Percentiles rank a stretch among this genome's conserved stretches.
These are phyloP conservation scores for Raddia distichophylla DNA, from an alignment of 176 grass and related monocot genomes.

Conservation along the genomic window DNA sequence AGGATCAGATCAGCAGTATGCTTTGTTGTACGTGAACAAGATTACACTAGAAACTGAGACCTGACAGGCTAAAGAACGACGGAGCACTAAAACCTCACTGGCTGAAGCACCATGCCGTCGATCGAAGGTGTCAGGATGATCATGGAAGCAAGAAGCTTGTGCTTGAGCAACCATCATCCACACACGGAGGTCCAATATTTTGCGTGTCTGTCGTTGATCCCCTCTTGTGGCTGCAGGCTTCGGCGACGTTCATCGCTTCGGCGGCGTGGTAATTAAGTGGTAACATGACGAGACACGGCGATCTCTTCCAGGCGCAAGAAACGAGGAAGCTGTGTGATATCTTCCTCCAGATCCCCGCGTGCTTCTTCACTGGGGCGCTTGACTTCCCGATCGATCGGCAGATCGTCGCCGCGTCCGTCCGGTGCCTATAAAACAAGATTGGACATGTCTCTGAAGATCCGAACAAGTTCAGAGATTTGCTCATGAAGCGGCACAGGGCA, in stretches of 20 bases:
- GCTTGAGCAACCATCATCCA: background rate
- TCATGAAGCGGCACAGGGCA: background rate
- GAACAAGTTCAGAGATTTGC: background rate
- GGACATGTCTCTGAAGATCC: background rate
- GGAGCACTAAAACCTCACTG: background rate
- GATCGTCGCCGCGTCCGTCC: background rate
- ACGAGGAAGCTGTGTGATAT: background rate
- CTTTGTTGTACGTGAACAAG: background rate
- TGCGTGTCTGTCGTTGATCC: background rate
- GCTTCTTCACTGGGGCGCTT: background rate
- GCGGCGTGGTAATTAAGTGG: too few species aligned
- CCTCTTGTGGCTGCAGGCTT: background rate
- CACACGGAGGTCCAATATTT: background rate
- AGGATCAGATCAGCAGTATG: background rate
- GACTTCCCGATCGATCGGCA: background rate
- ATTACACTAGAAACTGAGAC: background rate
- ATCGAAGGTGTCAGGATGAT: background rate
- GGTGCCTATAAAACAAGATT: background rate
- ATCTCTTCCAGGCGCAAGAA: background rate
- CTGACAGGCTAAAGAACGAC: background rate
- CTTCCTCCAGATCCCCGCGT: background rate
- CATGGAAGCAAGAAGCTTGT: background rate
- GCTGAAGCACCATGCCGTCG: background rate
- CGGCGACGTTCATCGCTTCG: too few species aligned
- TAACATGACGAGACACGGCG: background rate